phyloP scores from a whole-genome alignment of 371 early-diverging fungal species.

The Batkoa obscura region DNA sequence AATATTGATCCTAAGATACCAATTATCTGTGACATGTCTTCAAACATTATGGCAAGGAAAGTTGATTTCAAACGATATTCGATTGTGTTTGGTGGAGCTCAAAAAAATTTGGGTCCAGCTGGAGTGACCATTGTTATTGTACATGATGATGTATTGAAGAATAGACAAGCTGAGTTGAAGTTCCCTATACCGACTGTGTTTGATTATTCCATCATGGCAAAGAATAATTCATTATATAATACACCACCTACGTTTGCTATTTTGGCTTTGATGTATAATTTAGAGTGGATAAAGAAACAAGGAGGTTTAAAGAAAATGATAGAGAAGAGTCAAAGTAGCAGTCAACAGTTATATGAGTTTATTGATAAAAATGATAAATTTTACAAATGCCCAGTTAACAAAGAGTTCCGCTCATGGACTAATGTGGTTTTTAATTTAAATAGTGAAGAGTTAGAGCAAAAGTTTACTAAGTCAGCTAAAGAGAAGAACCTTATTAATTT shows the following conservation, averaged over 20 bases:
- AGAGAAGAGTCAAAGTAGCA: conserved; percentile 38
- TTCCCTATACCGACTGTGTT: conserved; percentile 56
- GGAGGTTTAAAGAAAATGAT: conserved; percentile 60
- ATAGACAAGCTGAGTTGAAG: conserved; percentile 8
- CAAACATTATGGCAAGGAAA: conserved; percentile 73
- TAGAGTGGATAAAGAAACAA: conserved; percentile 16
- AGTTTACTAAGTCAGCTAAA: conserved; percentile 46
- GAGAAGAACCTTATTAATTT: conserved; percentile 55
- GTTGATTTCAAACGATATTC: conserved; percentile 70
- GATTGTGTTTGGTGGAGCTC: conserved; percentile 85
- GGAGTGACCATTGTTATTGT: conserved; percentile 85
- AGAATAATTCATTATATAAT: conserved; percentile 79
- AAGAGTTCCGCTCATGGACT: conserved; percentile 54
- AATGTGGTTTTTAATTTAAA: conserved; percentile 73
- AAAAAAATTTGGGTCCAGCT: conserved; percentile 94
- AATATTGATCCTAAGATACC: no score
- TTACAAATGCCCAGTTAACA: conserved; percentile 48
- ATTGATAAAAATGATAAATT: conserved; percentile 38
- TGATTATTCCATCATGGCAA: conserved; percentile 62
- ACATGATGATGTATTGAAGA: conserved; percentile 71
- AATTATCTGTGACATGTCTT: conserved; percentile 86
- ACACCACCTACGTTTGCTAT: conserved; percentile 94
- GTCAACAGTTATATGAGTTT: conserved; percentile 40
- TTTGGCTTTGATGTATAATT: conserved; percentile 58
- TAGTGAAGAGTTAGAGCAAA: conserved; percentile 47